phyloP scores from a whole-genome alignment of 1,284 basidiomycete species.

The Somion occarium region DNA sequence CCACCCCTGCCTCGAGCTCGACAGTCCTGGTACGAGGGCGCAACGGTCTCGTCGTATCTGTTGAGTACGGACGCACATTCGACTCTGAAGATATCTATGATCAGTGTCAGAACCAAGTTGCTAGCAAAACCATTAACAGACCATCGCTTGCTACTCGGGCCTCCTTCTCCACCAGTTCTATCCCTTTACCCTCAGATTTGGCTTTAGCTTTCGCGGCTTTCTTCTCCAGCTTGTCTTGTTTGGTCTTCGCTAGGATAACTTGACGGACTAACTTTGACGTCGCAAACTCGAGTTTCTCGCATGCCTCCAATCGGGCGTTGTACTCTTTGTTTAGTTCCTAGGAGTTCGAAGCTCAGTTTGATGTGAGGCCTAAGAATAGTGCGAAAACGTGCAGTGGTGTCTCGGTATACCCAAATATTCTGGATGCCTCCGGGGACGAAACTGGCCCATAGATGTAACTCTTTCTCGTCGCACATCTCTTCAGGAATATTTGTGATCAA shows the following conservation, averaged over 20 bases:
- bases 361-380: neutral
- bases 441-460: slow-evolving; percentile 58
- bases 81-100: neutral
- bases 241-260: slow-evolving; percentile 39
- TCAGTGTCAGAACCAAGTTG: neutral
- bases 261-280: slow-evolving; percentile 53
- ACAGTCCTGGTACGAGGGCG: slow-evolving; percentile 4
- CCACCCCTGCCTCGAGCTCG: slow-evolving; percentile 9
- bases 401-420: slow-evolving; percentile 71
- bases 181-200: neutral
- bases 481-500: slow-evolving; percentile 73
- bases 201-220: slow-evolving; percentile 10
- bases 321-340: slow-evolving; percentile 59
- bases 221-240: slow-evolving; percentile 25
- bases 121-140: neutral
- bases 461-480: slow-evolving; percentile 53
- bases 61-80: neutral
- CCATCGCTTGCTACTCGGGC: slow-evolving; percentile 1
- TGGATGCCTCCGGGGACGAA: slow-evolving; percentile 78
- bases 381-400: slow-evolving; percentile 26
- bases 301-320: slow-evolving; percentile 52
- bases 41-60: neutral
- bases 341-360: neutral
- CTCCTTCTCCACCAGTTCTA: slow-evolving; percentile 9
- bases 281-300: slow-evolving; percentile 61